Evolutionary conservation across 495 filamentous ascomycete species (phyloP).

Genomic region (Penicillium pulvis): DNA sequence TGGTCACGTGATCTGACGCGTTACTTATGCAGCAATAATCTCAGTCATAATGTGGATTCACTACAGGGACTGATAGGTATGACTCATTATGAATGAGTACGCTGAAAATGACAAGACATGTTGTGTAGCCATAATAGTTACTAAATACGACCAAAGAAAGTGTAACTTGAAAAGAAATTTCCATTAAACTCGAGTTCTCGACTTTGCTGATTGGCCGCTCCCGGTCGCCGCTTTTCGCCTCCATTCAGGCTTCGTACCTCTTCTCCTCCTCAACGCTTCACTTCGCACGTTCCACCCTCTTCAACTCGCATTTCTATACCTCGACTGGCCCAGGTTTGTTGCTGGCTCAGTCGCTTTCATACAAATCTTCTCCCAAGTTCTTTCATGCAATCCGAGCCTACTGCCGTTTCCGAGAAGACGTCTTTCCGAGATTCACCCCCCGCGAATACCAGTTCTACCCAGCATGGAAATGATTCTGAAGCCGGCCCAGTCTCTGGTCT

Average conservation of each 20-base stretch:
- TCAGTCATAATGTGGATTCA: neutral
- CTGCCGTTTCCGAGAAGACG: constrained; percentile 60
- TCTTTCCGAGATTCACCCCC: constrained; percentile 45
- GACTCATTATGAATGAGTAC: neutral
- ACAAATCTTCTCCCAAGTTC: constrained; percentile 43
- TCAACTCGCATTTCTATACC: constrained; percentile 10
- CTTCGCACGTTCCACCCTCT: constrained; percentile 13
- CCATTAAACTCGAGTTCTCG: neutral
- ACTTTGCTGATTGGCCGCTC: constrained; percentile 1
- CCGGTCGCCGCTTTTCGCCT: constrained; percentile 16
- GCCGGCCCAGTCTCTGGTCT: constrained; percentile 41
- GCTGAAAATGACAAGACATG: too few species aligned
- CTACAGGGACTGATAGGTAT: neutral
- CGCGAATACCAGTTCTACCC: constrained; percentile 48
- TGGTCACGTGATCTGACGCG: neutral
- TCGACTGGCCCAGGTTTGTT: constrained; percentile 46
- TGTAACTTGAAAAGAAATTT: neutral
- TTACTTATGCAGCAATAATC: neutral
- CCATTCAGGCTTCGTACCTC: neutral
- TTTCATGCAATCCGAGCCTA: constrained; percentile 88
- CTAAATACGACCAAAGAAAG: neutral
- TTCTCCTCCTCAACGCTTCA: constrained; percentile 17
- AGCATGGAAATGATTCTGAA: constrained; percentile 75
- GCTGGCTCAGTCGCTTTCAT: constrained; percentile 69
- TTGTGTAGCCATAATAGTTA: too few species aligned